Evolutionary conservation across 768 basidiomycete genomes (phyloP).

Genomic region (Hygrocybe coccinea): DNA sequence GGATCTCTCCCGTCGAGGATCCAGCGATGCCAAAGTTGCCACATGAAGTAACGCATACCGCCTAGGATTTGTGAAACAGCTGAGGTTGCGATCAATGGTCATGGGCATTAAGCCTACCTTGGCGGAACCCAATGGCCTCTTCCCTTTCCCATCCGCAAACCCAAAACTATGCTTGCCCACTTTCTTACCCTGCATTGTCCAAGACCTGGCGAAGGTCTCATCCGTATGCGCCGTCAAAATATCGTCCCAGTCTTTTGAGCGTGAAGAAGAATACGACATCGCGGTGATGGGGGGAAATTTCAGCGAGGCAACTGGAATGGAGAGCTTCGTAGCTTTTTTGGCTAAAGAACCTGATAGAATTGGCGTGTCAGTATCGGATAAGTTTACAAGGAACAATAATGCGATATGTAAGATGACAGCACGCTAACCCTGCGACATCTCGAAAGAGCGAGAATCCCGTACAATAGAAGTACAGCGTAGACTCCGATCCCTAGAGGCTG

Average conservation of each 20-base stretch:
- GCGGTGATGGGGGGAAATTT: slow-evolving; percentile 80
- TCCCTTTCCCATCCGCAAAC: slow-evolving; percentile 50
- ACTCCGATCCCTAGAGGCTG: slow-evolving; percentile 84
- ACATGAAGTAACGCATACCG: slow-evolving; percentile 87
- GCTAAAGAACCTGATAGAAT: slow-evolving; percentile 60
- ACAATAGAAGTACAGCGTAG: slow-evolving; percentile 89
- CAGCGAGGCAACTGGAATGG: slow-evolving; percentile 72
- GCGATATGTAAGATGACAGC: neutral
- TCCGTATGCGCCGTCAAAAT: slow-evolving; percentile 86
- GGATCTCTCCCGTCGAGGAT: slow-evolving; percentile 71
- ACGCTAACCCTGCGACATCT: slow-evolving; percentile 80
- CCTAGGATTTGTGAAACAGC: slow-evolving; percentile 36
- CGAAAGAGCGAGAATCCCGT: slow-evolving; percentile 89
- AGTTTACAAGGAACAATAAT: neutral
- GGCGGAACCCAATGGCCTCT: slow-evolving; percentile 48
- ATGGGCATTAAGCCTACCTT: slow-evolving; percentile 48
- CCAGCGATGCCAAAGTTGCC: slow-evolving; percentile 92
- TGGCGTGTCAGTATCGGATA: neutral
- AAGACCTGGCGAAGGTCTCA: slow-evolving; percentile 78
- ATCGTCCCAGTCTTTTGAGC: slow-evolving; percentile 97
- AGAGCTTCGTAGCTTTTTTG: slow-evolving; percentile 73
- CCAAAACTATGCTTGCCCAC: slow-evolving; percentile 72
- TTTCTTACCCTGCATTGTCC: slow-evolving; percentile 80
- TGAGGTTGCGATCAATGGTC: neutral
- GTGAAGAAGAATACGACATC: slow-evolving; percentile 70